Base-by-base conservation (phyloP, 306 rosid species). In the Dryas octopetala region DNA sequence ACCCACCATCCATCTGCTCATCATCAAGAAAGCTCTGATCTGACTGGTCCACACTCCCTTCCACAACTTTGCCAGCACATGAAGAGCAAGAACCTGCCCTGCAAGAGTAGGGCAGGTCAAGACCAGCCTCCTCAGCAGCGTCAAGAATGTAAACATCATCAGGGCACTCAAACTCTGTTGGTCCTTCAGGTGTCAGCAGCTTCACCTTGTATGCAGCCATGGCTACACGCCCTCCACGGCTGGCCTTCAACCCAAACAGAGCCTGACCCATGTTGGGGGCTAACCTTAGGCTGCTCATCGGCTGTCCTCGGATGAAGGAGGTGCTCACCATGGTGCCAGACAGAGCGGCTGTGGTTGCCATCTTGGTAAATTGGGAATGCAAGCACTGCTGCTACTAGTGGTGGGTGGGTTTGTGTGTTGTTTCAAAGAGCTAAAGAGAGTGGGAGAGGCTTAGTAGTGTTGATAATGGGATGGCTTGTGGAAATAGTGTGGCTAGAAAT, bases 41-140 rank as follows among this genome's bases (percentile, higher is more conserved):
- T 0, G 93, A 84, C 71, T 91, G 96, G 48, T 94, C 98, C 38
- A 91, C 52, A 0, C 0, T 0, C 8, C 97, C 98, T 0, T 4
- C 2, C 3, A 74, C 64, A 6, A 93, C 80, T 71, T 84, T 93
- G 0, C 91, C 98, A 9, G 89, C 91, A 23, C 98, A 93, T 0
- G 96, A 78, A 50, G 96, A 89, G 86, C 98, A 93, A 15, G 98
- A 83, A 1, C 98, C 98, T 8, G 98, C 96, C 26, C 98, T 79
- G 81, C 97, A 93, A 0, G 98, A 93, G 85, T 93, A 93, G 0
- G 97, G 98, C 40, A 91, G 88, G 6, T 93, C 98, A 11, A 87
- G 0, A 4, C 91, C 91, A 0, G 13, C 0, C 5, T 91, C 92
- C 77, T 93, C 98, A 0, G 98, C 97, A 0, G 23, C 75, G 77